Evolutionary conservation across 176 grass and related monocot species (phyloP), one percentile per base, ranked within the genome.

Genomic region (Alloteropsis semialata): DNA sequence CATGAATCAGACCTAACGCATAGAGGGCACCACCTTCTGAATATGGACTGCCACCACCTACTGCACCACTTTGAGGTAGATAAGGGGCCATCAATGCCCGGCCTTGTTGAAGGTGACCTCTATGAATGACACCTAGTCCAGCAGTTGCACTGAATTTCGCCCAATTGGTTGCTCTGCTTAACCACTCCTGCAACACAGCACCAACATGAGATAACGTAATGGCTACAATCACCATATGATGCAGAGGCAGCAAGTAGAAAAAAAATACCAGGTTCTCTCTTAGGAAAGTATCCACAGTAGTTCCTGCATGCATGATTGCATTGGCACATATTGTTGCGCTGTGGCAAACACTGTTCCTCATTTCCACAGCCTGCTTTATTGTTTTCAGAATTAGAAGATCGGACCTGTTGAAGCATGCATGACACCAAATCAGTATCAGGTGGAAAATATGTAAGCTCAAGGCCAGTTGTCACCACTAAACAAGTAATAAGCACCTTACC

Each of bases 281-380:
- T 69, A 99, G 91, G 66, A 99, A 99, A 11, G 97, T 99, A 75
- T 99, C 97, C 9, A 99, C 97, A 49, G 97, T 99, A 82, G 97
- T 99, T 81, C 97, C 97, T 24, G 97, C 97, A 85, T 99, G 97
- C 97, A 99, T 99, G 75, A 99, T 80, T 56, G 97, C 97, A 87
- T 99, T 99, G 72, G 97, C 88, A 39, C 97, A 99, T 60, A 99
- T 99, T 34, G 97, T 94, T 50, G 97, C 97, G 57, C 97, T 99
- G 81, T 99, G 97, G 88, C 97, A 99, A 65, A 99, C 97, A 81
- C 93, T 99, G 78, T 99, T 99, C 83, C 97, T 94, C 97, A 99
- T 99, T 88, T 99, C 97, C 81, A 99, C 97, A 2, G 93, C 92
- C 77, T 99, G 97, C 86, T 99, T 99, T 90, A 96, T 96, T 28